Conservation (phyloP, 306 rosid genomes). For the Quillaja saponaria region DNA sequence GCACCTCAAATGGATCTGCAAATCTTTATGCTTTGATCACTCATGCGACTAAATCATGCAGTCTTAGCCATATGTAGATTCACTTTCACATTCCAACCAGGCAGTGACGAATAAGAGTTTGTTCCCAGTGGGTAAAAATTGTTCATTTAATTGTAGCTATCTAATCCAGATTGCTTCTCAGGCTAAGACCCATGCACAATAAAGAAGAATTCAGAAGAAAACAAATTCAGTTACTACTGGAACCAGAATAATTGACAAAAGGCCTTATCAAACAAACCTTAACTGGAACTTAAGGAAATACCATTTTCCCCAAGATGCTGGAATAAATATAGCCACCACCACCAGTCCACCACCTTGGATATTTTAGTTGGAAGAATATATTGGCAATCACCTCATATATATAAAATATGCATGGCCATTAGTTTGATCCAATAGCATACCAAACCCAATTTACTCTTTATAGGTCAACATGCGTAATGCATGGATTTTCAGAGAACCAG, state of each 20-base stretch:
- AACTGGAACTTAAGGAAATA: conserved; percentile 11
- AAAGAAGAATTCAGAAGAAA: background rate
- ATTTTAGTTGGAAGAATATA: background rate
- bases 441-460: background rate
- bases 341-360: no score
- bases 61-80: no score
- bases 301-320: background rate
- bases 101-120: no score
- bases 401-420: background rate
- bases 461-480: background rate
- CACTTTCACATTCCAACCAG: no score
- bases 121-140: no score
- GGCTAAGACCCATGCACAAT: no score
- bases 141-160: no score
- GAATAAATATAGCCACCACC: no score
- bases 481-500: background rate
- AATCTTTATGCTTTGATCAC: no score
- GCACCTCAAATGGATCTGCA: no score
- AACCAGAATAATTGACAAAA: conserved; percentile 10
- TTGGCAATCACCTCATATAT: background rate
- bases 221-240: background rate
- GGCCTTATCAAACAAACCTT: background rate
- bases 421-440: background rate
- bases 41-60: no score
- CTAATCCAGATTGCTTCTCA: no score